These are phyloP conservation scores for Populus ilicifolia DNA, from an alignment of 345 rosid species.

Conservation along the genomic window DNA sequence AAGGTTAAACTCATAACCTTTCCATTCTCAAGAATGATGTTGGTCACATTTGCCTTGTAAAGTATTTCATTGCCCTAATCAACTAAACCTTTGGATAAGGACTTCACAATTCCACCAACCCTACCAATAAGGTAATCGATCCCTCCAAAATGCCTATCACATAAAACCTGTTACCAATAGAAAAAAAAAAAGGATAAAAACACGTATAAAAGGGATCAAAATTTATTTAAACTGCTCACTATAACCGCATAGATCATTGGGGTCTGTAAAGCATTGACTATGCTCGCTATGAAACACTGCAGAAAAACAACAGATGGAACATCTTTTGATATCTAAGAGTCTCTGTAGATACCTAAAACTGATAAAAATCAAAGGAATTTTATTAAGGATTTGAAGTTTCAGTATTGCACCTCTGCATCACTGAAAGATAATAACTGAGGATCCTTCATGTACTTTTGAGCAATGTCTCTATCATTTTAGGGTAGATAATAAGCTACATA, in stretches of 20 bases:
- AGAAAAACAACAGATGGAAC: slow-evolving; percentile 15
- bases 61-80: slow-evolving; percentile 76
- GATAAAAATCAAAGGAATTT: neutral
- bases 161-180: slow-evolving; percentile 60
- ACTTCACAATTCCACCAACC: slow-evolving; percentile 84
- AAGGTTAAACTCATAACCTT: slow-evolving; percentile 65
- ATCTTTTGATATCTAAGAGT: neutral
- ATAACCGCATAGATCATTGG: slow-evolving; percentile 97
- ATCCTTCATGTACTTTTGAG: slow-evolving; percentile 84
- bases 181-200: neutral
- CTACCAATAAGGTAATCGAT: slow-evolving; percentile 96
- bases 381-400: slow-evolving; percentile 9
- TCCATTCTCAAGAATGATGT: slow-evolving; percentile 65
- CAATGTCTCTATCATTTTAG: slow-evolving; percentile 87
- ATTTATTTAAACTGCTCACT: slow-evolving; percentile 42
- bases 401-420: slow-evolving; percentile 76
- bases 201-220: neutral
- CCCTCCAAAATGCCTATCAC: slow-evolving; percentile 97
- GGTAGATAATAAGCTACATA: slow-evolving; percentile 80
- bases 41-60: slow-evolving; percentile 78
- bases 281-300: slow-evolving; percentile 98
- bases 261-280: slow-evolving; percentile 76
- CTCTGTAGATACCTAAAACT: neutral
- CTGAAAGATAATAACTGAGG: slow-evolving; percentile 78
- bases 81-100: slow-evolving; percentile 74